Percentiles rank a stretch among this genome's conserved stretches.
Evolutionary conservation across 257 asterid species (phyloP).

Genomic region (Parsonsia alboflavescens): DNA sequence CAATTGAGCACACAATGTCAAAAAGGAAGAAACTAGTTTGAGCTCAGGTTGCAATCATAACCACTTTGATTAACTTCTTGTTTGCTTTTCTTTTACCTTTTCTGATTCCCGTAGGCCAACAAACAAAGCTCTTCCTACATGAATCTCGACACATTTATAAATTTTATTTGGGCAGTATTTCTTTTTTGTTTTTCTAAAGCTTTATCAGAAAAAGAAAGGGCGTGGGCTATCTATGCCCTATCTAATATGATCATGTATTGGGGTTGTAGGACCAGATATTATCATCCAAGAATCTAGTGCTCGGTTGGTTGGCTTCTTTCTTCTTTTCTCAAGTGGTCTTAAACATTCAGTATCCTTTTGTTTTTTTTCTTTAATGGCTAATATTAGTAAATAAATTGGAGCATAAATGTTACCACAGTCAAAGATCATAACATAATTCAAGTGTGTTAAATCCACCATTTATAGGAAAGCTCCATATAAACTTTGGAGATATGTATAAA

Average conservation of each 20-base stretch:
- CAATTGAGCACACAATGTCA: conserved; percentile 24
- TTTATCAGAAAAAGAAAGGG: conserved; percentile 33
- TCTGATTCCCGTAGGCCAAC: conserved; percentile 23
- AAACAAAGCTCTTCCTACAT: conserved; percentile 26
- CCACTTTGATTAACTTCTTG: conserved; percentile 51
- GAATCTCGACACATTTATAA: no score
- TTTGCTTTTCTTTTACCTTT: conserved; percentile 20
- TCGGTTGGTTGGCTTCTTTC: conserved; percentile 29
- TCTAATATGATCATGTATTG: conserved; percentile 17
- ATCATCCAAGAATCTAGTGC: conserved; percentile 7
- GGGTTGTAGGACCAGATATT: conserved; percentile 32
- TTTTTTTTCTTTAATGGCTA: no score
- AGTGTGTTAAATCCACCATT: not conserved
- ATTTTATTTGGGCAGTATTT: no score
- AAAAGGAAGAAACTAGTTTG: conserved; percentile 27
- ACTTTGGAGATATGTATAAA: not conserved
- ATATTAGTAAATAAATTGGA: no score
- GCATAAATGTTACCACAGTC: no score
- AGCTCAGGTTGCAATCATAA: conserved; percentile 42
- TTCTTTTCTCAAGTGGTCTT: not conserved
- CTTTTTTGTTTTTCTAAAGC: conserved; percentile 28
- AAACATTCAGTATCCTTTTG: no score
- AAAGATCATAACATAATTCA: not conserved
- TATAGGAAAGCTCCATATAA: not conserved
- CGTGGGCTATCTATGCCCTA: conserved; percentile 15